phyloP scores from a whole-genome alignment of 2,329 filamentous ascomycete genomes.

The Septoria linicola region DNA sequence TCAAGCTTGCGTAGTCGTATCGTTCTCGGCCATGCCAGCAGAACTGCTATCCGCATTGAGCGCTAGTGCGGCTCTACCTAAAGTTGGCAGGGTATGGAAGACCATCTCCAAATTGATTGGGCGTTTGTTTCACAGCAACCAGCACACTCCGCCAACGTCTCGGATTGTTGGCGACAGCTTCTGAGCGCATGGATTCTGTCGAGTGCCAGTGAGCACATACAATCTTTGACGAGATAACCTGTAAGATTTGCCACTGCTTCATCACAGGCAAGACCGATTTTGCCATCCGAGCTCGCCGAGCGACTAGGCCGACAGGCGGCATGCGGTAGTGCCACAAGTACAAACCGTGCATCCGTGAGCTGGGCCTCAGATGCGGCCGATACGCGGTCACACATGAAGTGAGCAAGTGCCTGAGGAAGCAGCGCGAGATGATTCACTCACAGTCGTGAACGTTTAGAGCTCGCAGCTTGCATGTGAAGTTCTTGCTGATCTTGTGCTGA shows the following conservation, averaged over 20 bases:
- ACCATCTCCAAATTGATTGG: background rate
- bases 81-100: too few species aligned
- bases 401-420: background rate
- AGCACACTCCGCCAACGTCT: background rate
- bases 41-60: too few species aligned
- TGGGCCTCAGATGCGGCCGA: background rate
- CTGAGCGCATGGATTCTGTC: too few species aligned
- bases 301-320: too few species aligned
- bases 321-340: background rate
- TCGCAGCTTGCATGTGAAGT: background rate
- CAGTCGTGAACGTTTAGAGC: background rate
- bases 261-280: too few species aligned
- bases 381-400: background rate
- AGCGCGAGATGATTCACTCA: background rate
- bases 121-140: background rate
- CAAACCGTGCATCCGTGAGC: background rate
- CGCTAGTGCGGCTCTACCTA: too few species aligned
- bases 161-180: background rate
- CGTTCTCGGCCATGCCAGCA: too few species aligned
- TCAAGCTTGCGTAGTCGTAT: too few species aligned
- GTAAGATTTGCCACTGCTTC: too few species aligned
- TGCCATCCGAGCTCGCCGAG: too few species aligned
- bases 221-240: too few species aligned
- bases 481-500: background rate
- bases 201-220: too few species aligned